These are phyloP conservation scores for Rostrohypoxylon terebratum DNA, from an alignment of 495 filamentous ascomycete species.

Conservation along the genomic window DNA sequence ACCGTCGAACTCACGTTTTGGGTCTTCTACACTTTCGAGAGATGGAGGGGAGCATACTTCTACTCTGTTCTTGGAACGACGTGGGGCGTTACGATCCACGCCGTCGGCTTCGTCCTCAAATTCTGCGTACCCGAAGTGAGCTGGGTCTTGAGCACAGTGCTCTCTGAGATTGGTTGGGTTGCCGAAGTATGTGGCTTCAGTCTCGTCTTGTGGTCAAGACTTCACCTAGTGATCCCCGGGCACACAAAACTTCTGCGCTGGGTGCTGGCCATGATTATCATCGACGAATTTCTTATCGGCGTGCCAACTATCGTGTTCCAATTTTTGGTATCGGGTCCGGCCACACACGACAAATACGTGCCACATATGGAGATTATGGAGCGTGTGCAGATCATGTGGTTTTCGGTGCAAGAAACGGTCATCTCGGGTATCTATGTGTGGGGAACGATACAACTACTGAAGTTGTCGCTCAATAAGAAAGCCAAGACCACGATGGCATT, in stretches of 20 bases:
- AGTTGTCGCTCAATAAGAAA: slow-evolving; percentile 57
- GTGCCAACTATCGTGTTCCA: slow-evolving; percentile 68
- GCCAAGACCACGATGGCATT: slow-evolving; percentile 57
- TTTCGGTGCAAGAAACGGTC: slow-evolving; percentile 71
- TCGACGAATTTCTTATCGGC: slow-evolving; percentile 67
- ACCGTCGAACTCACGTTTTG: slow-evolving; percentile 56
- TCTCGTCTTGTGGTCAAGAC: slow-evolving; percentile 74
- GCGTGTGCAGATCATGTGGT: slow-evolving; percentile 72
- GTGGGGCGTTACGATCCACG: slow-evolving; percentile 68
- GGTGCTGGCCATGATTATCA: slow-evolving; percentile 69
- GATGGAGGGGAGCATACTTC: slow-evolving; percentile 56
- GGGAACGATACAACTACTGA: slow-evolving; percentile 64
- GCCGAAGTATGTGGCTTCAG: slow-evolving; percentile 75
- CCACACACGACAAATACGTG: slow-evolving; percentile 57
- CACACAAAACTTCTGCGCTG: slow-evolving; percentile 58
- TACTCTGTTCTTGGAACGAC: slow-evolving; percentile 55
- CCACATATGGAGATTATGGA: slow-evolving; percentile 64
- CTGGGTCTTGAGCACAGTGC: slow-evolving; percentile 56
- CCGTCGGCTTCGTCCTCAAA: slow-evolving; percentile 70
- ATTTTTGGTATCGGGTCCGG: slow-evolving; percentile 55
- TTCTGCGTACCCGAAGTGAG: slow-evolving; percentile 64
- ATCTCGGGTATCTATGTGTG: slow-evolving; percentile 71
- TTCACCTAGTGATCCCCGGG: slow-evolving; percentile 69
- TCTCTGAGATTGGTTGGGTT: slow-evolving; percentile 69
- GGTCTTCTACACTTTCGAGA: slow-evolving; percentile 56